phyloP scores from a whole-genome alignment of 768 basidiomycete genomes.

The Suillus placidus region DNA sequence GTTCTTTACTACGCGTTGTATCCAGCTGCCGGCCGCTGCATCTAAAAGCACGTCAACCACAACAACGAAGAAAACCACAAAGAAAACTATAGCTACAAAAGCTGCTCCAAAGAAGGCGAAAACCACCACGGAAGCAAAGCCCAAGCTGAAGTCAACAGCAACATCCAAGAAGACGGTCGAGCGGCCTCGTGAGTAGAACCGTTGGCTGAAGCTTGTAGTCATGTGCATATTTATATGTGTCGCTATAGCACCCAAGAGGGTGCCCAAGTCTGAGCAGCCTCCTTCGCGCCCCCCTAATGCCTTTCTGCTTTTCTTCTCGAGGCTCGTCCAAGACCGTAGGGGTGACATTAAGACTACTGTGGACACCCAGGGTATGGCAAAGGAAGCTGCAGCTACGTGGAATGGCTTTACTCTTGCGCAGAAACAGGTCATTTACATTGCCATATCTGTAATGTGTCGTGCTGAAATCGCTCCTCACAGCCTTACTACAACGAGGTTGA shows the following conservation, averaged over 20 bases:
- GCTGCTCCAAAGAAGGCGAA: slow-evolving; percentile 12
- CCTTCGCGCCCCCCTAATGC: slow-evolving; percentile 32
- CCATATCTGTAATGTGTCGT: neutral
- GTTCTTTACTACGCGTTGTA: slow-evolving; percentile 25
- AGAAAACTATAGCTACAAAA: slow-evolving; percentile 12
- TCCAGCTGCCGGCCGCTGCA: slow-evolving; percentile 17
- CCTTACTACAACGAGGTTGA: slow-evolving; percentile 28
- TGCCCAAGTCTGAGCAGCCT: slow-evolving; percentile 22
- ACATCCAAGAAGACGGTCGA: slow-evolving; percentile 13
- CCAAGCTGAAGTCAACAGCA: slow-evolving; percentile 3
- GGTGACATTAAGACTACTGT: neutral
- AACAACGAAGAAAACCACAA: slow-evolving; percentile 11
- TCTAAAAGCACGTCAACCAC: slow-evolving; percentile 6
- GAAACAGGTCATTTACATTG: slow-evolving; percentile 34
- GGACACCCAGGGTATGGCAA: slow-evolving; percentile 15
- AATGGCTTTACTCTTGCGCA: slow-evolving; percentile 33
- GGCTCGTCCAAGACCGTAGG: slow-evolving; percentile 15
- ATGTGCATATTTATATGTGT: slow-evolving; percentile 1
- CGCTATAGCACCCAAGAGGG: slow-evolving; percentile 14
- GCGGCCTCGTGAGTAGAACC: slow-evolving; percentile 20
- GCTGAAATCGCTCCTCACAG: slow-evolving; percentile 17
- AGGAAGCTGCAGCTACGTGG: slow-evolving; percentile 34
- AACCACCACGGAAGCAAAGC: slow-evolving; percentile 13
- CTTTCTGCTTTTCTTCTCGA: slow-evolving; percentile 28
- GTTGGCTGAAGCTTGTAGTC: neutral